Evolutionary conservation across 2,329 filamentous ascomycete species (phyloP), one percentile per base, ranked within the genome.

Genomic region (Incumbomyces lentus): DNA sequence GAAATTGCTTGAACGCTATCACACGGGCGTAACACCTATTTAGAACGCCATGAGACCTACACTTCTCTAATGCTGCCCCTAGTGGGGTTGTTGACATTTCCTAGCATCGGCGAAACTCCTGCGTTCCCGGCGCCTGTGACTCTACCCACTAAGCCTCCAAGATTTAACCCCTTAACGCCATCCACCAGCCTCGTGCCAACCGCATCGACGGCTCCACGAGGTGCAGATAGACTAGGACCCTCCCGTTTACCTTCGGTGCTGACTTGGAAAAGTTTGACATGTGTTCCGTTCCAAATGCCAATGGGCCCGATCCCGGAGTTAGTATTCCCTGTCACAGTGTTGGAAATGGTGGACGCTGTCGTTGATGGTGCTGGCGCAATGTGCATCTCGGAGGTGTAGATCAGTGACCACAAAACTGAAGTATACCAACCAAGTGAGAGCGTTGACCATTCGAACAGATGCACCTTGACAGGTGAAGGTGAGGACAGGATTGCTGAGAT

Each of bases 361-460:
- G 52, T 48, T 12, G 55, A 54, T 8, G 46, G 17, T 5, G 53
- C 46, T 2, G 53, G 53, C 6, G 51, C 50, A 22, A 90, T 79
- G 48, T 88, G 80, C 81, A 95, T 86, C 68, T 98, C 92, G 58
- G 81, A 82, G 22, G 84, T 81, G 62, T 95, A 96, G 44, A 95
- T 80, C 57, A 95, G 86, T 13, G 87, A 82, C 92, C 92, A 98
- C 8, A 98, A 73, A 11, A 96, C 72, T 4, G 86, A 90, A 64
- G 95, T 87, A 63, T 96, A 95, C 92, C 92, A 96, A 40, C 89
- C 90, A 42, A 96, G 73, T 0, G 86, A 84, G 30, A 95, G 71
- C 0, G 86, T 82, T 2, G 88, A 90, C 90, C 90, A 96, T 66
- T 95, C 87, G 59, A 96, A 96, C 12, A 86, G 82, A 60, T 95